Evolutionary conservation across 2,329 filamentous ascomycete genomes (phyloP).

Genomic region (Pseudonectria foliicola): DNA sequence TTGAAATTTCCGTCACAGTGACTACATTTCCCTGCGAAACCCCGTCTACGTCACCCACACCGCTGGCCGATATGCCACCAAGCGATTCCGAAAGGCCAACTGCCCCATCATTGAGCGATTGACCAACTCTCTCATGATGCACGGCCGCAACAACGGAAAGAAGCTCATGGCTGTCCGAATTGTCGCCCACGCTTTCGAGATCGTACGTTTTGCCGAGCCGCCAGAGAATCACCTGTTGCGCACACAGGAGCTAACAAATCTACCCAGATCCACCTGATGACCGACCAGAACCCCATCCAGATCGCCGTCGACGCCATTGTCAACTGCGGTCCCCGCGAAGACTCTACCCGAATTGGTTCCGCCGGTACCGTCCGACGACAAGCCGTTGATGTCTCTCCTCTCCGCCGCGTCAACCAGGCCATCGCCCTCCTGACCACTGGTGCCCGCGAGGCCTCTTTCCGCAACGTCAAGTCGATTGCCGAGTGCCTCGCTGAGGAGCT

Average conservation of each 20-base stretch:
- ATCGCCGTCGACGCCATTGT: constrained; percentile 98
- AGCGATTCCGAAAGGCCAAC: constrained; percentile 99
- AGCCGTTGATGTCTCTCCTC: constrained; percentile 99
- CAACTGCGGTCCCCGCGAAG: constrained; percentile 99
- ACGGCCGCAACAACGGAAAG: constrained; percentile 99
- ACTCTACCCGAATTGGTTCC: constrained; percentile 98
- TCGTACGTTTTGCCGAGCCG: constrained; percentile 58
- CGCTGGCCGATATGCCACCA: constrained; percentile 95
- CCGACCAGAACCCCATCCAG: constrained; percentile 99
- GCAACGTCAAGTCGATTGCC: constrained; percentile 99
- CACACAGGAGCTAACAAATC: constrained; percentile 21
- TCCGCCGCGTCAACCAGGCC: constrained; percentile 99
- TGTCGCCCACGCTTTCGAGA: constrained; percentile 98
- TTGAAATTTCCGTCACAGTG: constrained; percentile 50
- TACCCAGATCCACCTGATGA: constrained; percentile 96
- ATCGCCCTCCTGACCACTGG: constrained; percentile 98
- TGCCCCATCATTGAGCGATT: constrained; percentile 99
- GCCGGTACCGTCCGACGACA: constrained; percentile 99
- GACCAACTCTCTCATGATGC: constrained; percentile 99
- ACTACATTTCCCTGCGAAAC: constrained; percentile 99
- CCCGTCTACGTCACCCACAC: constrained; percentile 99
- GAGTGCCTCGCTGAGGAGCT: constrained; percentile 99
- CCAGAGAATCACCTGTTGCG: constrained; percentile 2
- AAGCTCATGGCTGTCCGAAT: constrained; percentile 99
- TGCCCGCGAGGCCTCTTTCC: constrained; percentile 97